Conservation (phyloP, 176 grass and related monocot species). For the Paspalum vaginatum region DNA sequence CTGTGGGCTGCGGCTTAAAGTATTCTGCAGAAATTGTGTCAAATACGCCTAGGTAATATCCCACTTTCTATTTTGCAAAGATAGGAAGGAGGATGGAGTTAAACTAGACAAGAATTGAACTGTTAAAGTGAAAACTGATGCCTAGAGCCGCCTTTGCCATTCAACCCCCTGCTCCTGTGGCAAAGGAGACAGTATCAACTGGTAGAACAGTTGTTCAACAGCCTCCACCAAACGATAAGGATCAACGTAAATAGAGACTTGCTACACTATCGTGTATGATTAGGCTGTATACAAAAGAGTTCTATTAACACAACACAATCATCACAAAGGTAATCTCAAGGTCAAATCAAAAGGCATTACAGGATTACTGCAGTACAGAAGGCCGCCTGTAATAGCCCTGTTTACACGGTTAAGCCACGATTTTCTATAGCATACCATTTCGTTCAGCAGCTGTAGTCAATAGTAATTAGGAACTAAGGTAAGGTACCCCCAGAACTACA, state of each 20-base stretch:
- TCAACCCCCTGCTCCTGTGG: neutral
- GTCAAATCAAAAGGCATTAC: neutral
- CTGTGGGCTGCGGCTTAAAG: too few relatives aligned
- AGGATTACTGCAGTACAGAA: neutral
- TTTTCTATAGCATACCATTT: slow-evolving; percentile 13
- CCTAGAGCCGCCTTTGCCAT: too few relatives aligned
- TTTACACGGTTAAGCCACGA: slow-evolving; percentile 10
- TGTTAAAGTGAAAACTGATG: neutral
- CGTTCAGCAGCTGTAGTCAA: slow-evolving; percentile 27
- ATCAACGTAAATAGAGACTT: neutral
- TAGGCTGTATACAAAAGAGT: neutral
- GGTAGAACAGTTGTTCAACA: neutral
- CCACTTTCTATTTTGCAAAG: neutral
- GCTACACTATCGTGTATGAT: neutral
- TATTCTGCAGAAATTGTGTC: too few relatives aligned
- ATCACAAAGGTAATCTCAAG: neutral
- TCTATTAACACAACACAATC: neutral
- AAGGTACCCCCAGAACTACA: slow-evolving; percentile 20
- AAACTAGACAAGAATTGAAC: neutral
- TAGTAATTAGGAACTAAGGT: slow-evolving; percentile 31
- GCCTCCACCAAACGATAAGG: neutral
- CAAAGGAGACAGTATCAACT: neutral
- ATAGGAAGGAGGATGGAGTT: neutral
- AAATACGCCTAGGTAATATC: too few relatives aligned
- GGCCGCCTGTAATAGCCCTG: slow-evolving; percentile 10